Evolutionary conservation across 2,329 filamentous ascomycete species (phyloP), one percentile per base, ranked within the genome.

Genomic region (Aspergillus flavus): DNA sequence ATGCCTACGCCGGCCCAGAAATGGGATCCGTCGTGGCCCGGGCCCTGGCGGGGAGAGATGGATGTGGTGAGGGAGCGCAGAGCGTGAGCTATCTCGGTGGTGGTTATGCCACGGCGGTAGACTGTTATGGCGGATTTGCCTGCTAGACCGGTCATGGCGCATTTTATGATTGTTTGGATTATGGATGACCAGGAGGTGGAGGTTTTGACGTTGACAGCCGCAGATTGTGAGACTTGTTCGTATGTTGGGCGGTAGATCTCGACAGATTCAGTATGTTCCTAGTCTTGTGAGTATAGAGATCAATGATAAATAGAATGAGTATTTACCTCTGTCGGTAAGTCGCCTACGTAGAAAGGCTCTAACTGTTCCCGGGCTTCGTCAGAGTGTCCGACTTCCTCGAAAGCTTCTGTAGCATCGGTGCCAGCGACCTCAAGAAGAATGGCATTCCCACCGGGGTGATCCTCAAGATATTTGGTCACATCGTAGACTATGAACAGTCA

Each of bases 381-480:
- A 5, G 78, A 80, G 59, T 83, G 81, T 21, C 81, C 79, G 41
- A 74, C 71, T 21, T 80, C 75, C 23, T 81, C 75, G 64, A 79
- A 82, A 5, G 73, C 76, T 41, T 69, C 69, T 0, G 79, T 81
- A 3, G 77, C 79, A 62, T 81, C 79, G 36, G 71, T 71, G 21
- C 80, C 79, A 39, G 77, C 79, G 9, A 78, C 69, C 57, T 81
- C 76, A 19, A 76, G 58, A 2, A 82, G 68, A 19, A 79, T 67
- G 2, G 78, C 79, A 36, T 63, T 68, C 7, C 80, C 80, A 12
- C 78, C 77, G 2, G 87, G 87, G 65, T 89, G 87, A 60, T 89
- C 86, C 43, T 84, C 74, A 1, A 85, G 65, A 63, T 88, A 89
- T 48, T 83, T 81, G 1, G 86, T 83, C 16, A 87, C 77, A 73